phyloP scores from a whole-genome alignment of 148 eudicot species.

The Heliamphora exappendiculata region DNA sequence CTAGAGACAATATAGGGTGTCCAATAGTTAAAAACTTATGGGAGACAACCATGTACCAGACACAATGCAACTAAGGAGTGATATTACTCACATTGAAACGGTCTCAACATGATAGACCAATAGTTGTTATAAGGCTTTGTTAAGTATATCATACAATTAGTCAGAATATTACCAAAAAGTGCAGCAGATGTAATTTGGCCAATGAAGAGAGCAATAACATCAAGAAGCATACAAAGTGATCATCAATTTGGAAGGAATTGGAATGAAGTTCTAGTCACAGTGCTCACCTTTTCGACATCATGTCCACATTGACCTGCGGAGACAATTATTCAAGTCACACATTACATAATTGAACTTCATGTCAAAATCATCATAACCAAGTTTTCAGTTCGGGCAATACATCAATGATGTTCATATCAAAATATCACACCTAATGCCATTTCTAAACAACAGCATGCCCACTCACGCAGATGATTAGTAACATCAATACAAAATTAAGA shows the following conservation, averaged over 20 bases:
- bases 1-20: background rate
- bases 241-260: constrained; percentile 3
- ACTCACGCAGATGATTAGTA: background rate
- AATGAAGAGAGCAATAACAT: background rate
- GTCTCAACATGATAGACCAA: background rate
- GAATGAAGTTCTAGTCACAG: background rate
- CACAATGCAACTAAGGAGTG: background rate
- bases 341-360: constrained; percentile 3
- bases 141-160: background rate
- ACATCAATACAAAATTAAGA: background rate
- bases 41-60: background rate
- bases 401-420: background rate
- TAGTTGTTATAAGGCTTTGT: background rate
- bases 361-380: background rate
- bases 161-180: background rate
- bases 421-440: background rate
- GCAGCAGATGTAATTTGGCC: background rate
- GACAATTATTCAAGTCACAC: constrained; percentile 15
- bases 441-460: background rate
- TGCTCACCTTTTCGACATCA: constrained; percentile 69
- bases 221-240: background rate
- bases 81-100: background rate
- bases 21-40: background rate
- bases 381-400: background rate
- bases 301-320: constrained; percentile 65